phyloP scores from a whole-genome alignment of 148 eudicot species.

The Chenopodium formosanum region DNA sequence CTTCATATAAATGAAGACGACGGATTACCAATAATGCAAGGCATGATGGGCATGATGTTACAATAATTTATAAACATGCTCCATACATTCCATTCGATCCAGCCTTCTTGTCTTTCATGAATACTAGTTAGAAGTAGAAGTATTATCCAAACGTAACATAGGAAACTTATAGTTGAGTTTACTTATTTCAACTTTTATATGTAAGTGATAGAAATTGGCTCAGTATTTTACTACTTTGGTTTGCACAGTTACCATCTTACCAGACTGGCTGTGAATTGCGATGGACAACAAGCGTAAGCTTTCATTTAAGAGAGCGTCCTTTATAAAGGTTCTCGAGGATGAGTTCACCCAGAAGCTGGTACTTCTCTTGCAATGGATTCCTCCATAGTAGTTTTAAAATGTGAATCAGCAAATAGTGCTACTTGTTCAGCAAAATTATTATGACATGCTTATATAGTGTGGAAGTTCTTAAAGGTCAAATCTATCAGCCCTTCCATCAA shows the following conservation, averaged over 20 bases:
- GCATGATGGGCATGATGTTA: too few species aligned
- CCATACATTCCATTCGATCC: too few species aligned
- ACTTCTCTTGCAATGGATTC: background rate
- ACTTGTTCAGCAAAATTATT: background rate
- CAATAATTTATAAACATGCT: too few species aligned
- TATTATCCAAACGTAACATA: background rate
- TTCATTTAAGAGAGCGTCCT: slow-evolving; percentile 22
- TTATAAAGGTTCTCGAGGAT: slow-evolving; percentile 24
- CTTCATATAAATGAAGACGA: too few species aligned
- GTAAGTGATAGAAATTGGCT: background rate
- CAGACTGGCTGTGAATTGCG: background rate
- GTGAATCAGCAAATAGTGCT: background rate
- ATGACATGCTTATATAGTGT: background rate
- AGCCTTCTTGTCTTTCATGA: background rate
- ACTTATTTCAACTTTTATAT: background rate
- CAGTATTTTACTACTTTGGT: background rate
- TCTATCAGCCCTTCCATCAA: background rate
- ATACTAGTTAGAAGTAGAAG: background rate
- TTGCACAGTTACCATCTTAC: background rate
- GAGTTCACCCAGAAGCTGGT: slow-evolving; percentile 28
- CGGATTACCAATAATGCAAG: too few species aligned
- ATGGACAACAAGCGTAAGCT: slow-evolving; percentile 26
- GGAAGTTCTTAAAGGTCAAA: background rate
- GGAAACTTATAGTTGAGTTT: background rate
- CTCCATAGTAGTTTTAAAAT: background rate